These are phyloP conservation scores for Puccinellia tenuiflora DNA, from an alignment of 176 grass and related monocot genomes.

Conservation along the genomic window DNA sequence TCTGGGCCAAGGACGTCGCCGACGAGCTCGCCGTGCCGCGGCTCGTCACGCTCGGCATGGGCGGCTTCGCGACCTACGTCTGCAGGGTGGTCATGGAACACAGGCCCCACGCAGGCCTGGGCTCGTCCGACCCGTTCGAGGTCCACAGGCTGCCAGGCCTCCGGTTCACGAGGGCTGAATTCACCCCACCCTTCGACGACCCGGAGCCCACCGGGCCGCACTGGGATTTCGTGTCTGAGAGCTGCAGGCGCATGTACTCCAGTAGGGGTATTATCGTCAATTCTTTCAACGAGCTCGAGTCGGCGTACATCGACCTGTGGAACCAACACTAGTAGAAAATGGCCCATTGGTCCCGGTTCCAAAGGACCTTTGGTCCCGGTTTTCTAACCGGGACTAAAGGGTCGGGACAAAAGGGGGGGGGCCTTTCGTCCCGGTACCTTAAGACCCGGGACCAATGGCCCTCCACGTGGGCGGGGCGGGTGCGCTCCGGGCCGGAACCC, in stretches of 20 bases:
- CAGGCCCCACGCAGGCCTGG: conserved; percentile 26
- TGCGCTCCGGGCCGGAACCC: too few species aligned
- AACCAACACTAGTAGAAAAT: too few species aligned
- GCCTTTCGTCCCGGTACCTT: too few species aligned
- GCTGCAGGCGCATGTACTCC: rapidly evolving
- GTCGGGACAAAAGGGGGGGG: too few species aligned
- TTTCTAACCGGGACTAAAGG: too few species aligned
- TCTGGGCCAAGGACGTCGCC: too few species aligned
- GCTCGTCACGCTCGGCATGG: conserved; percentile 22
- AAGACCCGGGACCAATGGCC: too few species aligned
- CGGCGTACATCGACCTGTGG: conserved; percentile 27
- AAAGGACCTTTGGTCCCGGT: too few species aligned
- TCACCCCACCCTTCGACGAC: conserved; percentile 37
- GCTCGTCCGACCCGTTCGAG: conserved; percentile 31
- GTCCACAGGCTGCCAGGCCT: conserved; percentile 18
- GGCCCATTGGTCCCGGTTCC: too few species aligned
- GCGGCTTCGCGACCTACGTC: conserved; percentile 20
- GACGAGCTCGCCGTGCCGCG: background rate
- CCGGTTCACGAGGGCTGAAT: conserved; percentile 28
- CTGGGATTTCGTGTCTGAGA: conserved; percentile 19
- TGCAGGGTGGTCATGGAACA: rapidly evolving
- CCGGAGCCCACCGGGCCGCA: conserved; percentile 28
- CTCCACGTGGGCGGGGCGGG: too few species aligned
- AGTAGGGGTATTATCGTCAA: conserved; percentile 35
- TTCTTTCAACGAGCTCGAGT: conserved; percentile 51